phyloP scores from a whole-genome alignment of 176 grass and related monocot species.

The Oropetium thomaeum region DNA sequence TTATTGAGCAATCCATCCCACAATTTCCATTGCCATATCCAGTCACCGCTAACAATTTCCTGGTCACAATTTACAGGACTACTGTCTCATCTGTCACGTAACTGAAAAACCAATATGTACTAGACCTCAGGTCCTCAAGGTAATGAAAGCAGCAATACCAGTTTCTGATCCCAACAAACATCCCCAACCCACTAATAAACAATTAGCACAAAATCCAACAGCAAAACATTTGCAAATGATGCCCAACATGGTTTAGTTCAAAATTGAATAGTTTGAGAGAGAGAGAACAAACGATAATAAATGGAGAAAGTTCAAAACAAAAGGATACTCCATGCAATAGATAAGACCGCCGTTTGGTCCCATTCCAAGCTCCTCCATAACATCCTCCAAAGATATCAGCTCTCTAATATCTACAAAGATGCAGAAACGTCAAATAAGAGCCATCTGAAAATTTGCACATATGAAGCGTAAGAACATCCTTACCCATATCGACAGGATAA shows the following conservation, averaged over 20 bases:
- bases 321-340: slow-evolving; percentile 99
- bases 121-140: not conserved
- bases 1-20: not conserved
- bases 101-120: not conserved
- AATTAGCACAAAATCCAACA: not conserved
- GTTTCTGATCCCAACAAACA: not conserved
- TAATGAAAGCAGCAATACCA: not conserved
- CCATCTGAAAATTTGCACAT: not conserved
- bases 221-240: not conserved
- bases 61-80: not conserved
- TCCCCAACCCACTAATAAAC: not conserved
- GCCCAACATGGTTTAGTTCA: not conserved
- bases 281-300: not conserved
- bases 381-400: slow-evolving; percentile 94
- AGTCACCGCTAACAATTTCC: not conserved
- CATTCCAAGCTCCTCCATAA: slow-evolving; percentile 86
- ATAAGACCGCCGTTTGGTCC: slow-evolving; percentile 88
- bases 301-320: not conserved
- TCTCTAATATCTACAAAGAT: slow-evolving; percentile 75
- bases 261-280: not conserved
- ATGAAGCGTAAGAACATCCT: not conserved
- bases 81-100: not conserved
- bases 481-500: slow-evolving; percentile 80
- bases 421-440: not conserved
- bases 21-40: not conserved